These are phyloP conservation scores for Stemphylium lycopersici DNA, from an alignment of 2,329 filamentous ascomycete species.

Conservation along the genomic window DNA sequence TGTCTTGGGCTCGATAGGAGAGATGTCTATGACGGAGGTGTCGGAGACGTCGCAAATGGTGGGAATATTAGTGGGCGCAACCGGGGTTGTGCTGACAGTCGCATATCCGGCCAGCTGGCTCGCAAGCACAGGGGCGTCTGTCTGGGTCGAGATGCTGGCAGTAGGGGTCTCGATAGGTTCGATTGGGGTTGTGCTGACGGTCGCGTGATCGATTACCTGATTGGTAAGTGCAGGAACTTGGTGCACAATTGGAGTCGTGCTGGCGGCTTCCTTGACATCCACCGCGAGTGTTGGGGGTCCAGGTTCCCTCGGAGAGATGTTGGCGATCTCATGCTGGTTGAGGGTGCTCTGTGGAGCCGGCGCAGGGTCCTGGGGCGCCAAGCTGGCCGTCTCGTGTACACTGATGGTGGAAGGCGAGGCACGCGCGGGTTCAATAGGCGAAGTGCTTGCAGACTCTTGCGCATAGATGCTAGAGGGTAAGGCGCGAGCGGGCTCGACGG, in stretches of 20 bases:
- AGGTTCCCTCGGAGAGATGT: conserved; percentile 1
- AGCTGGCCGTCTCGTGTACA: neutral
- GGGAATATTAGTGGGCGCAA: neutral
- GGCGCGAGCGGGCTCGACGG: neutral
- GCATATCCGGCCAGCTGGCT: neutral
- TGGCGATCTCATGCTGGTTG: neutral
- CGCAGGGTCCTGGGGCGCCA: neutral
- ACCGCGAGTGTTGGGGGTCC: neutral
- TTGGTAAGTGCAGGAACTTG: neutral
- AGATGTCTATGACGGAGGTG: neutral
- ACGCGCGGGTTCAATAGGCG: neutral
- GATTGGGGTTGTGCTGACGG: conserved; percentile 7
- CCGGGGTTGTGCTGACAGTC: conserved; percentile 1
- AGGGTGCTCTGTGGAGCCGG: neutral
- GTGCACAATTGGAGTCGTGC: conserved; percentile 6
- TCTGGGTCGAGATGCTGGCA: conserved; percentile 7
- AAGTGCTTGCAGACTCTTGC: neutral
- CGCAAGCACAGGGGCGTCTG: conserved; percentile 6
- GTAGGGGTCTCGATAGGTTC: neutral
- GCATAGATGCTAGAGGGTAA: neutral
- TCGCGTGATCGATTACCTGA: too few relatives aligned
- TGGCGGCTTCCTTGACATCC: conserved; percentile 4
- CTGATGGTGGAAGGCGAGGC: neutral
- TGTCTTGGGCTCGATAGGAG: conserved; percentile 2
- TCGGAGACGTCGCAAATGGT: neutral